These are phyloP conservation scores for Dimargaris cristalligena DNA, from an alignment of 192 early-diverging fungal genomes.

Conservation along the genomic window DNA sequence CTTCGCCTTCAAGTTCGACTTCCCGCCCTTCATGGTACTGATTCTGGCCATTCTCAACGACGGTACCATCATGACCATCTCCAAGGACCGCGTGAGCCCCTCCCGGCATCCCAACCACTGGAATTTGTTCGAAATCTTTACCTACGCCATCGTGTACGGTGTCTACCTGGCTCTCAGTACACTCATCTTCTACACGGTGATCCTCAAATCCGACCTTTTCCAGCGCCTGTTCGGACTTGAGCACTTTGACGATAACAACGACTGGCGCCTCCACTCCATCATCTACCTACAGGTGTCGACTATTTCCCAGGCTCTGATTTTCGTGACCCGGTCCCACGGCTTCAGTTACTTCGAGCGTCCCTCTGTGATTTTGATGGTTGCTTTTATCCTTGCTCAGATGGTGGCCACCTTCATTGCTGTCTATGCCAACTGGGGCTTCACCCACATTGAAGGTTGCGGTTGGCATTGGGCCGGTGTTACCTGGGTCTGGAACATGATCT, in stretches of 20 bases:
- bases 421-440: constrained; percentile 69
- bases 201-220: constrained; percentile 46
- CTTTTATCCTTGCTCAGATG: constrained; percentile 54
- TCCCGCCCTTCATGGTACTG: constrained; percentile 73
- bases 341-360: constrained; percentile 63
- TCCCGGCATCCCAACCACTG: constrained; percentile 73
- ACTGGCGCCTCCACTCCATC: constrained; percentile 49
- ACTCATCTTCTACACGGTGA: constrained; percentile 46
- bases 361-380: constrained; percentile 41
- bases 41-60: constrained; percentile 85
- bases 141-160: constrained; percentile 74
- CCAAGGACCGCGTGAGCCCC: constrained; percentile 67
- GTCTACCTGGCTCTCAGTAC: constrained; percentile 69
- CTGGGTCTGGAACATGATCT: constrained; percentile 68
- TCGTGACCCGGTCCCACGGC: constrained; percentile 56
- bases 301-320: constrained; percentile 62
- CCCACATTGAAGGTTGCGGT: constrained; percentile 47
- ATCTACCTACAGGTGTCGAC: constrained; percentile 69
- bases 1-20: constrained; percentile 64
- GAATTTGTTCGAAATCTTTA: constrained; percentile 75
- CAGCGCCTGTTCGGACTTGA: constrained; percentile 37
- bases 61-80: constrained; percentile 84
- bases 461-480: constrained; percentile 59
- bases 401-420: constrained; percentile 66
- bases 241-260: constrained; percentile 33